Evolutionary conservation across 2,329 filamentous ascomycete genomes (phyloP).

Genomic region (Colletotrichum lindemuthianum): DNA sequence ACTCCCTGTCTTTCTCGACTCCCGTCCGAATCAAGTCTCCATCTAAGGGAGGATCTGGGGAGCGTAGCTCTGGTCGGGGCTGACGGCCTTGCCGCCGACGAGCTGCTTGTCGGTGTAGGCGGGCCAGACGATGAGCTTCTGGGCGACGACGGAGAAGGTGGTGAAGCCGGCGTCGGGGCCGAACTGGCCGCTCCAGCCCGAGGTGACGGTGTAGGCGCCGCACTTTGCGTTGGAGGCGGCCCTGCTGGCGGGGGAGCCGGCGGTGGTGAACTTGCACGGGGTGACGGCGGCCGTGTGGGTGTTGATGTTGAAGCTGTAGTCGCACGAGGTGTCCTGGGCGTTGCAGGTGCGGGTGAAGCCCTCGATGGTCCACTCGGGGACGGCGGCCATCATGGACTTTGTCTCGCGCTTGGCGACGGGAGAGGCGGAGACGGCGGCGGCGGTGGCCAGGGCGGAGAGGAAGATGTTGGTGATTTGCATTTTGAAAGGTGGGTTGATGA

Average conservation of each 20-base stretch:
- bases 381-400: constrained; percentile 52
- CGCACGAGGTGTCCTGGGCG: constrained; percentile 50
- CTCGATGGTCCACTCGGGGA: constrained; percentile 55
- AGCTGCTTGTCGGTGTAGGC: constrained; percentile 64
- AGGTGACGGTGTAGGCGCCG: constrained; percentile 61
- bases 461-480: constrained; percentile 57
- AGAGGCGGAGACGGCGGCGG: constrained; percentile 35
- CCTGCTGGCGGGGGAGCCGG: constrained; percentile 49
- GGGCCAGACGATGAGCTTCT: constrained; percentile 60
- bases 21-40: background rate
- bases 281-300: constrained; percentile 44
- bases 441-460: constrained; percentile 48
- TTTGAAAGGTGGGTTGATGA: constrained; percentile 38
- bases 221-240: constrained; percentile 54
- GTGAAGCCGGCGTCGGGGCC: constrained; percentile 63
- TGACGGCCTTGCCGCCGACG: constrained; percentile 53
- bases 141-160: constrained; percentile 60
- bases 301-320: constrained; percentile 56
- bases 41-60: constrained; percentile 39
- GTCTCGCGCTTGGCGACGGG: constrained; percentile 28
- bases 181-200: constrained; percentile 66
- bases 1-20: background rate
- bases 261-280: constrained; percentile 51
- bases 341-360: constrained; percentile 53
- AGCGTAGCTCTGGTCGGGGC: constrained; percentile 59